Evolutionary conservation across 345 rosid genomes (phyloP), one percentile per base, ranked within the genome.

Genomic region (Euphorbia tirucalli): DNA sequence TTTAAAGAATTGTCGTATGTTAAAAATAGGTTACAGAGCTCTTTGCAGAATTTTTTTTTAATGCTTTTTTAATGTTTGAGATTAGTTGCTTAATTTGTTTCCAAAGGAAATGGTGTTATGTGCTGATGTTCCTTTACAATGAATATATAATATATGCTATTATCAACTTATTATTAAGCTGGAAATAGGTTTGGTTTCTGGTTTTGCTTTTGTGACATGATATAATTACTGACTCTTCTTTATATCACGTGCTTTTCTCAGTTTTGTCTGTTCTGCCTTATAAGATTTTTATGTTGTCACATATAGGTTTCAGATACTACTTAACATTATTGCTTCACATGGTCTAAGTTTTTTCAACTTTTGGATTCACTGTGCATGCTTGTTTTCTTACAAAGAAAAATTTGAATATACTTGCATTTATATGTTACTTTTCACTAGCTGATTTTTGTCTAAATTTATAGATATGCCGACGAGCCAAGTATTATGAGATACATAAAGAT

Each of bases 401-500:
- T 43, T 9, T 32, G 27, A 1, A 16, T 74, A 13, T 19, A 15
- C 75, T 48, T 55, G 37, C 18, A 63, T 72, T 66, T 11, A 25
- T 25, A 27, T 48, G 32, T 43, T 18, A 63, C 15, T 61, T 75
- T 56, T 67, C 16, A 31, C 54, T 61, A 21, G 1, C 35, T 46
- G 31, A 14, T 27, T 25, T 60, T 61, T 56, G n/a, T 76, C 52
- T 70, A 14, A 31, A 67, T 60, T 43, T 66, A 43, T 76, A 95
- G 99, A 57, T 89, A 80, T 69, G 85, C 82, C 43, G 92, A 85
- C 35, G 93, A 89, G 77, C 93, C 90, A 55, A 88, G 82, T 77
- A 89, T 95, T 55, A 80, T 90, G 90, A 95, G 76, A 85, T 95
- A 90, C 79, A 83, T 95, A 65, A 92, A 89, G 77, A 86, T 95